Evolutionary conservation across 2,329 filamentous ascomycete species (phyloP), one percentile per base, ranked within the genome.

Genomic region (Metarhizium brunneum): DNA sequence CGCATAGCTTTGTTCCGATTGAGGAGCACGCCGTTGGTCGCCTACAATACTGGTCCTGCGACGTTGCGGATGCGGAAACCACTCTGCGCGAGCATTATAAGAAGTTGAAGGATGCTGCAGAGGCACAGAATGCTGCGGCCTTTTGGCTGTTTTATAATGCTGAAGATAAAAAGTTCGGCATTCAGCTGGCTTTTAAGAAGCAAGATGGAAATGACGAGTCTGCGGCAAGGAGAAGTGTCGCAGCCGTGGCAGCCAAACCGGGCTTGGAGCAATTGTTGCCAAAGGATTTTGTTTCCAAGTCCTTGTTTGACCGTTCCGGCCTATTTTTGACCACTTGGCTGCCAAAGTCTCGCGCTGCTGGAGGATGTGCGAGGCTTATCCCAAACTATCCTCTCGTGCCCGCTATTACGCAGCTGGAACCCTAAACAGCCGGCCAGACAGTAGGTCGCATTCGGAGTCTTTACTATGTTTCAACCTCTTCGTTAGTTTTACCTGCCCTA

Each of bases 131-230:
- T n/a, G 56, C 56, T 4, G 58, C 56, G 4, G 47, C 53, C 16
- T 30, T 59, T 14, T 59, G 58, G 58, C 48, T 59, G 3, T 47
- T 59, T 6, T 52, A 48, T 47, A 35, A 57, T 36, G 56, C 58
- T 3, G 51, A 54, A 16, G 32, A 36, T 8, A 54, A 48, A 14
- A 14, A 11, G 5, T 43, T 58, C 18, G 49, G 49, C 2, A 7
- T 56, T 14, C 56, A 58, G 53, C 3, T 53, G 20, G 54, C 48
- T n/a, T 54, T 53, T 36, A 50, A 53, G 54, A 58, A 58, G 50
- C 11, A 42, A 40, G 45, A 45, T 30, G 50, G n/a, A 7, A 35
- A n/a, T 36, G 53, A 57, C 30, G 52, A 54, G n/a, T 14, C 56
- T 4, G 38, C 35, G 16, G 55, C 52, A 5, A 51, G 40, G 32